Evolutionary conservation across 2,329 filamentous ascomycete genomes (phyloP).

Genomic region (Podosphaera leucotricha): DNA sequence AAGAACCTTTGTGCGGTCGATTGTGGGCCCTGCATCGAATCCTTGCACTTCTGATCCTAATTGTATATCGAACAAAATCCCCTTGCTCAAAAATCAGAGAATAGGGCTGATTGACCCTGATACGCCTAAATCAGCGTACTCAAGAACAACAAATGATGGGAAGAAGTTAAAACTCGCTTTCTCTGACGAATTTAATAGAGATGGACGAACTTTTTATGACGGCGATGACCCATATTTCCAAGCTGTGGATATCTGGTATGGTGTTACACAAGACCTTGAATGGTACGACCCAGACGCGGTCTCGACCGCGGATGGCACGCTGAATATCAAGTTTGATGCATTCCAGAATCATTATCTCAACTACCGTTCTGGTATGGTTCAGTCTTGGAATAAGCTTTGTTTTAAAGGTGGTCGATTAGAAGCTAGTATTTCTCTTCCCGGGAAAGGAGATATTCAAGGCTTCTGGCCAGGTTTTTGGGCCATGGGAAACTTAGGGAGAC

Average conservation of each 20-base stretch:
- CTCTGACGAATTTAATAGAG: conserved; percentile 47
- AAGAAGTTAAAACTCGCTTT: conserved; percentile 38
- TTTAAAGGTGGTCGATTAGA: conserved; percentile 49
- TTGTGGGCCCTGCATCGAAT: conserved; percentile 7
- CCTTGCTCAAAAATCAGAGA: conserved; percentile 35
- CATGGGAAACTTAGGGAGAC: conserved; percentile 49
- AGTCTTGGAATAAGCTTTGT: conserved; percentile 51
- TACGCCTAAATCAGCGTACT: conserved; percentile 33
- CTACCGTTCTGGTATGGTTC: conserved; percentile 50
- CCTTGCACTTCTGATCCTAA: conserved; percentile 18
- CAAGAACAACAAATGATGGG: conserved; percentile 32
- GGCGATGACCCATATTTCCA: conserved; percentile 47
- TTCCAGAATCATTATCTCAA: conserved; percentile 40
- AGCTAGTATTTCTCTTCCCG: conserved; percentile 46
- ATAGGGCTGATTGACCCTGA: conserved; percentile 40
- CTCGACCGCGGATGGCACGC: conserved; percentile 34
- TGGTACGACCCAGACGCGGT: conserved; percentile 50
- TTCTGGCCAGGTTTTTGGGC: conserved; percentile 60
- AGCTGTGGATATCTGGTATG: conserved; percentile 48
- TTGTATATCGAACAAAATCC: conserved; percentile 16
- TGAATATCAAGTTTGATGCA: conserved; percentile 40
- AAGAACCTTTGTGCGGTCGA: conserved; percentile 32
- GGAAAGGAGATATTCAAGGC: conserved; percentile 38
- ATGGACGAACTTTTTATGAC: conserved; percentile 45
- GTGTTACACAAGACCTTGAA: conserved; percentile 44